Evolutionary conservation across 495 filamentous ascomycete genomes (phyloP).

Genomic region (Aspergillus asperescens): DNA sequence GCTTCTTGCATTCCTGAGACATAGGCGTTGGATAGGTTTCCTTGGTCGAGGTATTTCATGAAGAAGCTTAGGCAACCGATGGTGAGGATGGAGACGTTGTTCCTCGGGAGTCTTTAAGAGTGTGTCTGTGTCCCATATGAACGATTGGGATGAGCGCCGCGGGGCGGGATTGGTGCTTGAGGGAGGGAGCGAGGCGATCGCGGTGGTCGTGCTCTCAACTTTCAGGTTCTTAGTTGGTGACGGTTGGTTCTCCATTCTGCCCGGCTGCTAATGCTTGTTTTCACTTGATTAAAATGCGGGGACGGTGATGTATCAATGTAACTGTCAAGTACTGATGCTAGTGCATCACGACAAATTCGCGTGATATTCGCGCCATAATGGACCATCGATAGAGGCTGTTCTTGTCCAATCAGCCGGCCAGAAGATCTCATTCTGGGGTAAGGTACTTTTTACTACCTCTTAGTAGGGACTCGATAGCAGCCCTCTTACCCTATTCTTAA

Average conservation of each 20-base stretch:
- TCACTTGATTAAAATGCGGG: neutral
- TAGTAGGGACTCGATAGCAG: too few species aligned
- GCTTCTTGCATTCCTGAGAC: conserved; percentile 20
- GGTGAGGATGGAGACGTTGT: conserved; percentile 29
- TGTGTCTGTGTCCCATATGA: conserved; percentile 21
- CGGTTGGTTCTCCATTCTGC: neutral
- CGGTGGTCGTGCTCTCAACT: neutral
- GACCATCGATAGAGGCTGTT: conserved; percentile 23
- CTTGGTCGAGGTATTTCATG: conserved; percentile 26
- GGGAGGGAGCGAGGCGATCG: neutral
- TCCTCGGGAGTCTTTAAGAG: conserved; percentile 27
- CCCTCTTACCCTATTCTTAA: too few species aligned
- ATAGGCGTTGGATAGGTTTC: conserved; percentile 30
- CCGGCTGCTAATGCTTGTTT: neutral
- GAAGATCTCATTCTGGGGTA: too few species aligned
- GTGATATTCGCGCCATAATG: neutral
- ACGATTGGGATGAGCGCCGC: conserved; percentile 11
- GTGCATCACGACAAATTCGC: neutral
- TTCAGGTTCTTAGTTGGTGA: neutral
- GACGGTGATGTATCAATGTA: neutral
- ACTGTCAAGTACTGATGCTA: neutral
- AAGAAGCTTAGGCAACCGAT: conserved; percentile 36
- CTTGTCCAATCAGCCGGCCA: too few species aligned
- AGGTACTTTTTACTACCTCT: too few species aligned
- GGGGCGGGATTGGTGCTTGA: neutral